These are phyloP conservation scores for Pichia sp. DNA, from an alignment of 1,139 yeast species.

Conservation along the genomic window DNA sequence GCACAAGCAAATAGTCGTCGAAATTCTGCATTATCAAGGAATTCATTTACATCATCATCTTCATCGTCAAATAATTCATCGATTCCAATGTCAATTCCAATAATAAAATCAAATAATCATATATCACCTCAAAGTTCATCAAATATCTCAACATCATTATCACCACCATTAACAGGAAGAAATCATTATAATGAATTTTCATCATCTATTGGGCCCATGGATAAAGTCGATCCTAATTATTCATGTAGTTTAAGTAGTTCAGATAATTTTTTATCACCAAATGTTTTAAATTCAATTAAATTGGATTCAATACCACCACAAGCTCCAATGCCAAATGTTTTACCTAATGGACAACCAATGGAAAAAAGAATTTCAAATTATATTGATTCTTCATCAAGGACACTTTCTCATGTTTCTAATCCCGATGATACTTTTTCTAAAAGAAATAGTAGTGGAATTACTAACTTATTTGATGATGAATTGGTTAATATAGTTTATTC, in stretches of 20 bases:
- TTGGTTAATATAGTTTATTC: not conserved
- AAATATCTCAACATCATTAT: not conserved
- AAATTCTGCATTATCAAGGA: slow-evolving; percentile 20
- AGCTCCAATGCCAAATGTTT: slow-evolving; percentile 41
- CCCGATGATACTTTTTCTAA: not conserved
- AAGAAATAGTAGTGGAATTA: not conserved
- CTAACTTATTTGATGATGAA: not conserved
- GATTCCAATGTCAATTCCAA: not conserved
- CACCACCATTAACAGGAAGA: not conserved
- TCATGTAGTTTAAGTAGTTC: not conserved
- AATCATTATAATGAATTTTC: not conserved
- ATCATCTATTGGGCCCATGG: not conserved
- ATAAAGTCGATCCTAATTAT: not conserved
- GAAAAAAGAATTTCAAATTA: no score
- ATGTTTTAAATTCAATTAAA: not conserved
- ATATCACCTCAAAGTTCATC: not conserved
- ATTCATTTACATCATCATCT: slow-evolving; percentile 18
- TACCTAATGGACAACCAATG: slow-evolving; percentile 16
- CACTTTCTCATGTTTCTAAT: not conserved
- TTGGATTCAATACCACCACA: slow-evolving; percentile 27
- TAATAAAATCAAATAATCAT: not conserved
- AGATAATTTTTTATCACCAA: not conserved
- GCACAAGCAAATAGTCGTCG: slow-evolving; percentile 13
- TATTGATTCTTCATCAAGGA: slow-evolving; percentile 1
- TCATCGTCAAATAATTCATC: slow-evolving; percentile 6